Percentiles rank a stretch among this genome's conserved stretches.
Evolutionary conservation across 1,139 yeast genomes (phyloP).

Genomic region (Komagataea norvegica): DNA sequence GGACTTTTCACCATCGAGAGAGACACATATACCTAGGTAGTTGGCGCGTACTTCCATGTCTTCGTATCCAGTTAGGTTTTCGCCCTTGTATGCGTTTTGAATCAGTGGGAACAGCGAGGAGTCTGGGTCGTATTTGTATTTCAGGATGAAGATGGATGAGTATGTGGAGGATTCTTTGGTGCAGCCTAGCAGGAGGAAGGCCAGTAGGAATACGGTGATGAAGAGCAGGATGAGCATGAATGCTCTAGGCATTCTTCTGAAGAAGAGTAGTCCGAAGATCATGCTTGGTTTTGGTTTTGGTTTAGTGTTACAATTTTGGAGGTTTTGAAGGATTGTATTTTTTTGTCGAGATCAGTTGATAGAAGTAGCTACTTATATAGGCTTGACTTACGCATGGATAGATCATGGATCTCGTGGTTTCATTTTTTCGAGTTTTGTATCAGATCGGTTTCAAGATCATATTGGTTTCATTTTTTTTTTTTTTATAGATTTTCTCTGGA

Average conservation of each 20-base stretch:
- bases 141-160: constrained; percentile 42
- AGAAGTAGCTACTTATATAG: too few relatives aligned
- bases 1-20: constrained; percentile 25
- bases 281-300: constrained; percentile 3
- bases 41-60: constrained; percentile 43
- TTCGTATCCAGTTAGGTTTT: constrained; percentile 28
- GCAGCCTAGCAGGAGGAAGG: constrained; percentile 52
- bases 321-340: too few relatives aligned
- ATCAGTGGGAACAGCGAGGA: constrained; percentile 37
- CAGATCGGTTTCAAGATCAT: too few relatives aligned
- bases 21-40: constrained; percentile 47
- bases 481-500: too few relatives aligned
- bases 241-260: constrained; percentile 25
- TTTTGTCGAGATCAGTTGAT: too few relatives aligned
- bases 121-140: constrained; percentile 41
- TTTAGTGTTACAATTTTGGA: not conserved
- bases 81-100: constrained; percentile 29
- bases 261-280: constrained; percentile 11
- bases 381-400: too few relatives aligned
- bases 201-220: constrained; percentile 39
- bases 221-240: constrained; percentile 30
- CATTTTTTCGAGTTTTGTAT: too few relatives aligned
- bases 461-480: too few relatives aligned
- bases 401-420: too few relatives aligned
- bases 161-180: constrained; percentile 37